Evolutionary conservation across 148 eudicot genomes (phyloP).

Genomic region (Rhododendron molle): DNA sequence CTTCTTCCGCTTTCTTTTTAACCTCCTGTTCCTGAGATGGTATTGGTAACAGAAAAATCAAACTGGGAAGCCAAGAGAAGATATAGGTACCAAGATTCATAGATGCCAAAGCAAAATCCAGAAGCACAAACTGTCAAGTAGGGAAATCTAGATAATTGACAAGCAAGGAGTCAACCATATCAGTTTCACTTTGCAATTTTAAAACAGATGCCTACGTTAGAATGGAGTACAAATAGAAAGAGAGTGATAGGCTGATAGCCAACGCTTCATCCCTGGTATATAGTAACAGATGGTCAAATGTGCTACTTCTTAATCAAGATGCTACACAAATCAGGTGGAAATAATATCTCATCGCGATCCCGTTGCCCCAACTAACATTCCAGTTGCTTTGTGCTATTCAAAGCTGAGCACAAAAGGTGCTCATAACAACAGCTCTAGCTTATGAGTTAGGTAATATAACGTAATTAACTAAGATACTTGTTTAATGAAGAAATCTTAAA

Average conservation of each 20-base stretch:
- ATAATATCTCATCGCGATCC: background rate
- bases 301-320: background rate
- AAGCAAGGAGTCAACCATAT: background rate
- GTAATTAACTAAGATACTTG: background rate
- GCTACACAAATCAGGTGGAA: background rate
- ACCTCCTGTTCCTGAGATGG: conserved; percentile 53
- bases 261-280: background rate
- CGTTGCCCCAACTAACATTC: background rate
- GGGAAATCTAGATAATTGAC: background rate
- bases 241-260: conserved; percentile 4
- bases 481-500: background rate
- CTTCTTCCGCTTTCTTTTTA: conserved; percentile 39
- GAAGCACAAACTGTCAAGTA: background rate
- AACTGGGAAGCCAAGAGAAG: background rate
- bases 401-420: background rate
- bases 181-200: background rate
- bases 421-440: background rate
- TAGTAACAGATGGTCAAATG: background rate
- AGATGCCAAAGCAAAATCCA: background rate
- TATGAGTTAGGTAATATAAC: background rate
- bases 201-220: background rate
- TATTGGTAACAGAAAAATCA: background rate
- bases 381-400: background rate
- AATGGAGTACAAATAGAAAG: background rate
- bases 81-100: background rate